A percentile compares a stretch with the other conserved stretches of the same genome.
phyloP scores from a whole-genome alignment of 257 asterid species.

The Verbena officinalis region DNA sequence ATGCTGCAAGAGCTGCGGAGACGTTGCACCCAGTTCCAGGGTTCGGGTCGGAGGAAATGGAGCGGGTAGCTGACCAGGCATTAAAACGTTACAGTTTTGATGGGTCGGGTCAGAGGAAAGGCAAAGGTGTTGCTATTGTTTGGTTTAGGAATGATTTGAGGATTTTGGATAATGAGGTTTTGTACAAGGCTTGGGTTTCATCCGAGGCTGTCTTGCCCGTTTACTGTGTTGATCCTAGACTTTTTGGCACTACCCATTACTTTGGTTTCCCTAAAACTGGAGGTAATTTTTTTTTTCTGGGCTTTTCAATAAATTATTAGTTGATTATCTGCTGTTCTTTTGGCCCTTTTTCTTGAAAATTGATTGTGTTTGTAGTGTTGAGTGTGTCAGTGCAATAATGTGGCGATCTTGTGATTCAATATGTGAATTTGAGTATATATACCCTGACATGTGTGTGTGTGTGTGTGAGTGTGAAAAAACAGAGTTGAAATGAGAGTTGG shows the following conservation, averaged over 20 bases:
- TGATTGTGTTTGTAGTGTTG: neutral
- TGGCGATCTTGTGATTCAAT: neutral
- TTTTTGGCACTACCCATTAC: constrained; percentile 60
- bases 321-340: neutral
- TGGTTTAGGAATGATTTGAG: constrained; percentile 96
- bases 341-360: neutral
- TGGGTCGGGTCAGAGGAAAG: constrained; percentile 44
- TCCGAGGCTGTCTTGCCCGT: constrained; percentile 86
- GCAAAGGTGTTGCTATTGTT: constrained; percentile 82
- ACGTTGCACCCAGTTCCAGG: constrained; percentile 64
- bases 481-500: neutral
- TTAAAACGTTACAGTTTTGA: constrained; percentile 49
- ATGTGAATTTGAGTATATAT: neutral
- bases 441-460: too few relatives aligned
- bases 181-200: constrained; percentile 77
- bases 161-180: constrained; percentile 75
- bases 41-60: constrained; percentile 59
- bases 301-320: neutral
- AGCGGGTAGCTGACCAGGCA: constrained; percentile 48
- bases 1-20: constrained; percentile 43
- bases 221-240: constrained; percentile 80
- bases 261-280: constrained; percentile 95
- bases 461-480: neutral
- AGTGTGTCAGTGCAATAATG: neutral
- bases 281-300: constrained; percentile 42